A percentile compares a stretch with the other conserved stretches of the same genome.
Conservation (phyloP, 192 early-diverging fungal genomes). For the Funneliformis mosseae region DNA sequence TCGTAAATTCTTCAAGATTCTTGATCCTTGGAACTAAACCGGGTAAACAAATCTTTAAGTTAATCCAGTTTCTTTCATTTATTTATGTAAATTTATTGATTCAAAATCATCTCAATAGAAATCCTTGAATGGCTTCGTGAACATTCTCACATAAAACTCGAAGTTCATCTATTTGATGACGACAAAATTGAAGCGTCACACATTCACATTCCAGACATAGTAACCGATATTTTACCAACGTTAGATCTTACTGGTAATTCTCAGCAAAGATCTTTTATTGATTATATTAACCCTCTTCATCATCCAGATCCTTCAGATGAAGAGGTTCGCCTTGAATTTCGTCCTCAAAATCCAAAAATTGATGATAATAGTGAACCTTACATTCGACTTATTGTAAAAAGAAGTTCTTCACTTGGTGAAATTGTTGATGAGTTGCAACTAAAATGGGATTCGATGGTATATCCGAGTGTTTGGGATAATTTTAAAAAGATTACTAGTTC, state of each 20-base stretch:
- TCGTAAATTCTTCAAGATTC: slow-evolving; percentile 29
- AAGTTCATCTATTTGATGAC: slow-evolving; percentile 17
- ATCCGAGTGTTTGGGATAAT: slow-evolving; percentile 30
- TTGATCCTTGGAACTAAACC: slow-evolving; percentile 29
- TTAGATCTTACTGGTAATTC: background rate
- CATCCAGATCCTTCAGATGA: slow-evolving; percentile 20
- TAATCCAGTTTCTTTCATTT: background rate
- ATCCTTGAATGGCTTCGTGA: slow-evolving; percentile 32
- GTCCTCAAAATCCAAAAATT: background rate
- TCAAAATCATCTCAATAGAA: slow-evolving; percentile 12
- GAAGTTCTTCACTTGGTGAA: slow-evolving; percentile 6
- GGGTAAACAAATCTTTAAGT: slow-evolving; percentile 14
- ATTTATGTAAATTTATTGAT: background rate
- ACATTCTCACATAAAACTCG: slow-evolving; percentile 2
- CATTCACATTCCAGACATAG: slow-evolving; percentile 21
- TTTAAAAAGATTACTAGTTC: slow-evolving; percentile 11
- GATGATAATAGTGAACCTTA: slow-evolving; percentile 26
- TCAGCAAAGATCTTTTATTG: background rate
- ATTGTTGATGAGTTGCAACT: background rate
- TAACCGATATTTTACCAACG: slow-evolving; percentile 24
- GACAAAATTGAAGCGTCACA: slow-evolving; percentile 24
- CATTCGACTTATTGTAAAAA: slow-evolving; percentile 13
- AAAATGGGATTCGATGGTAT: slow-evolving; percentile 17
- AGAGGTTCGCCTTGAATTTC: slow-evolving; percentile 25
- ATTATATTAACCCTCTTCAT: slow-evolving; percentile 18